Evolutionary conservation across 2,329 filamentous ascomycete genomes (phyloP), one percentile per base, ranked within the genome.

Genomic region (Talaromyces atroroseus): DNA sequence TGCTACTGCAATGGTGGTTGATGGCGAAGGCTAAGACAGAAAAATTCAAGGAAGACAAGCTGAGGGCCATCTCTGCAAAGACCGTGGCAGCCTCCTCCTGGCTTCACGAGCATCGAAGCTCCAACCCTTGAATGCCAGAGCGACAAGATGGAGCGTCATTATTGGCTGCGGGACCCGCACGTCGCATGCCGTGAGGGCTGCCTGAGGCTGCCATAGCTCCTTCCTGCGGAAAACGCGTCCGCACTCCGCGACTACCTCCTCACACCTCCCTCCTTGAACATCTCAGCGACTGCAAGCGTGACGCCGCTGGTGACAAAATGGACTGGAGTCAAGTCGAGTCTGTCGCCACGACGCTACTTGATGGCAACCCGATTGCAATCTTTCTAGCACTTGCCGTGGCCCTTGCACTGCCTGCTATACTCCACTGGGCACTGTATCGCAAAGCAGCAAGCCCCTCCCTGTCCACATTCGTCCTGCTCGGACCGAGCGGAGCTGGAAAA

Each of bases 401-500:
- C 59, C 70, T 96, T 62, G 72, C 86, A 54, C 77, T 89, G 26
- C 94, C 94, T 20, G 67, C 95, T 52, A 68, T 95, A 54, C 79
- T 96, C 49, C 94, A 97, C 76, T 71, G 83, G 57, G 76, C 87
- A 68, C 81, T 96, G 68, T 85, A 90, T 71, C 82, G 82, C 55
- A 80, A 83, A 50, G 81, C 82, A 40, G 81, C 85, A 14, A 71
- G 72, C 52, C 86, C 88, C 65, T 83, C 83, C 38, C 80, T 79
- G 14, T 81, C 88, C 24, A 90, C 92, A 50, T 87, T 87, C 7
- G 84, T 97, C 59, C 78, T 96, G 45, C 71, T 92, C 49, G 94
- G 94, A 1, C 90, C 92, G 16, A 86, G 86, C 56, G 88, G 86
- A 61, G 82, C 84, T 50, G 94, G 94, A 66, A 99, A 97, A 78